Percentiles rank a stretch among this genome's conserved stretches.
phyloP scores from a whole-genome alignment of 352 stramenopile species.

The Pythium scleroteichum region DNA sequence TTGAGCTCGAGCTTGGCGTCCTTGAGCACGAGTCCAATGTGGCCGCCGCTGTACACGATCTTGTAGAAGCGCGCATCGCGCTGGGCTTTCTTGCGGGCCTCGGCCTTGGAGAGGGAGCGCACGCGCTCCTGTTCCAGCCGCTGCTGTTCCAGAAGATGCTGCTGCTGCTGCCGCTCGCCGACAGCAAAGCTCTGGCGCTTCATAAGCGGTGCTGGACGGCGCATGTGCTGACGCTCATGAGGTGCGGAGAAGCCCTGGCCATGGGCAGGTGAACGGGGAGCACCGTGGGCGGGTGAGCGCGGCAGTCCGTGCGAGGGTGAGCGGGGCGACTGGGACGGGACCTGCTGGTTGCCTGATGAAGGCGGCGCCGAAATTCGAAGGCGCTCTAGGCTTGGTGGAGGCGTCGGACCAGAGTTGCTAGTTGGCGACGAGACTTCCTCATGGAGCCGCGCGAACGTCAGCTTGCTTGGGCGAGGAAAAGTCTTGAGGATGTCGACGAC shows the following conservation, averaged over 20 bases:
- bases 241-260: conserved; percentile 9
- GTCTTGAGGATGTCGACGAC: conserved; percentile 51
- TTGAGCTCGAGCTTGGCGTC: conserved; percentile 51
- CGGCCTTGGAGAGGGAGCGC: conserved; percentile 3
- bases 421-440: conserved; percentile 27
- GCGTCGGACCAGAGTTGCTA: neutral
- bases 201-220: conserved; percentile 32
- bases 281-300: no score
- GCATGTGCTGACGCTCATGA: conserved; percentile 8
- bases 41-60: conserved; percentile 53
- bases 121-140: neutral
- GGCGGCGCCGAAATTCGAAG: neutral
- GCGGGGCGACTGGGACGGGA: neutral
- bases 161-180: conserved; percentile 33
- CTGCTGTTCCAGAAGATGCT: neutral
- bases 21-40: conserved; percentile 40
- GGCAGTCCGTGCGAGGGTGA: conserved; percentile 3
- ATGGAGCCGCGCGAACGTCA: conserved; percentile 58
- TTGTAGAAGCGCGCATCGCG: conserved; percentile 61
- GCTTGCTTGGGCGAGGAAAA: conserved; percentile 55
- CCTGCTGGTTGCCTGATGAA: neutral
- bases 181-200: conserved; percentile 67
- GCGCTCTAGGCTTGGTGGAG: neutral
- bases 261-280: no score
- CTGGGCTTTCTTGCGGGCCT: conserved; percentile 35